Evolutionary conservation across 2,329 filamentous ascomycete species (phyloP), one percentile per base, ranked within the genome.

Genomic region (Pseudogymnoascus sp.): DNA sequence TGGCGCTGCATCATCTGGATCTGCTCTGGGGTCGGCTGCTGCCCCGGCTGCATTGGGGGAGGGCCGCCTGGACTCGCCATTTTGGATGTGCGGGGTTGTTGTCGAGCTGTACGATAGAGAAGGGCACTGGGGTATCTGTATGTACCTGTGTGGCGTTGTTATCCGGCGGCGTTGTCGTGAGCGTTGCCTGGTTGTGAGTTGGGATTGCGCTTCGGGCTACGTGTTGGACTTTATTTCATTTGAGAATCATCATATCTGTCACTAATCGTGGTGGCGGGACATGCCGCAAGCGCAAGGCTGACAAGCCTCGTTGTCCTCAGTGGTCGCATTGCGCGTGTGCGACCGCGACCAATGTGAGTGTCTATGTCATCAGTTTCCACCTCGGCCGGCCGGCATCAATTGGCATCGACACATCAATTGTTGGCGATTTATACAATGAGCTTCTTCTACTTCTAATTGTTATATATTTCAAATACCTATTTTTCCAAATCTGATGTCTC

Each of bases 1-100:
- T 95, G 89, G 70, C 87, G 85, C 75, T 96, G 90, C 82, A 97
- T 95, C 63, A 84, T 82, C 63, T 85, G 84, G 67, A 96, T 90
- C 79, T 97, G 92, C 78, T 96, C 89, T 59, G 89, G 92, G 19
- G 88, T 86, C 35, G 91, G 91, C 68, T 80, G 79, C 67, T 70
- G 70, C 33, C 71, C 71, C 41, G 69, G 69, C 46, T 65, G 67
- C 12, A 72, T 40, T 26, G 67, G 68, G 38, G 71, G 61, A 26
- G 38, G 24, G 31, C 53, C 53, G 53, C 46, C 61, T 43, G 66
- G 56, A 64, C 62, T 28, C 40, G 63, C 43, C 67, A 68, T 59
- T 66, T 66, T 33, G 68, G 66, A 19, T 64, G 66, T 41, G 62
- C 65, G 65, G 70, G 67, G 46, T 46, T 46, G 41, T 46, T 26